A percentile compares a stretch with the other conserved stretches of the same genome.
Conservation (phyloP, 441 rosid genomes). For the Pelargonium exstipulatum region DNA sequence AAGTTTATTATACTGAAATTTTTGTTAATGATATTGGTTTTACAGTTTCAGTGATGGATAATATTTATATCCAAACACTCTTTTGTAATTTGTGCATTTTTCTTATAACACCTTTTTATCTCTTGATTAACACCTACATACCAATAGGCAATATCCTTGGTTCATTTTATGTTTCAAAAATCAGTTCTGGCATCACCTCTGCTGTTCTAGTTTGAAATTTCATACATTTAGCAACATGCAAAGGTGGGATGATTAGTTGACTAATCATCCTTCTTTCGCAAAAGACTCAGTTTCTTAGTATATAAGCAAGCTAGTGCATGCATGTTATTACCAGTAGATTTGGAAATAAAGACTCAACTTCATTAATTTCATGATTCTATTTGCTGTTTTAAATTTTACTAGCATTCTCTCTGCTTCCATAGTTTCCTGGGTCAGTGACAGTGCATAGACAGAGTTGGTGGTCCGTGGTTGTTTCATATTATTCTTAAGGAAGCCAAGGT, state of each 20-base stretch:
- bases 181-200: too few relatives aligned
- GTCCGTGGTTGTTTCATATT: background rate
- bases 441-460: background rate
- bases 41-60: background rate
- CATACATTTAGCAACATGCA: too few relatives aligned
- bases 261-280: background rate
- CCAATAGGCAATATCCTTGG: too few relatives aligned
- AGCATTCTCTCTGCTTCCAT: background rate
- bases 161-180: too few relatives aligned
- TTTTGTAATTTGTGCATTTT: too few relatives aligned
- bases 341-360: background rate
- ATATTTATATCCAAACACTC: too few relatives aligned
- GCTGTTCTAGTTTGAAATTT: too few relatives aligned
- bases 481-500: background rate
- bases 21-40: constrained; percentile 2
- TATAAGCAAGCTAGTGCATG: background rate
- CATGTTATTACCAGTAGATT: constrained; percentile 1
- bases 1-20: background rate
- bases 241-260: too few relatives aligned
- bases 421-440: background rate
- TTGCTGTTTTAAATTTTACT: background rate
- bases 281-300: background rate
- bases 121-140: too few relatives aligned
- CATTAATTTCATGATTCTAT: background rate
- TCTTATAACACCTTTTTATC: too few relatives aligned